phyloP scores from a whole-genome alignment of 1,139 yeast species.

The Wickerhamomyces sp. region DNA sequence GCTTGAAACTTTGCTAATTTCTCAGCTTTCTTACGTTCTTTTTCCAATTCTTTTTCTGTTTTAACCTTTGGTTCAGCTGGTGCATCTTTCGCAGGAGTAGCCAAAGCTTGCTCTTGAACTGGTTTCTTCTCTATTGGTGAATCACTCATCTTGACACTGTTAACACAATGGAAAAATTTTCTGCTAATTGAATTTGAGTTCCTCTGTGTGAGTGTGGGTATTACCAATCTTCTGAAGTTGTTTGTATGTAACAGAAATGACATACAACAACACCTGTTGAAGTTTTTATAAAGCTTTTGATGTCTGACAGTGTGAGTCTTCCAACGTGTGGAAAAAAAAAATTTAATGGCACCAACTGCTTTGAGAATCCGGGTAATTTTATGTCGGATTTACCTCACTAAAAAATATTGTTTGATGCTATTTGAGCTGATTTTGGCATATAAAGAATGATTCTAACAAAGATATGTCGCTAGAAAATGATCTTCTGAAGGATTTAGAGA shows the following conservation, averaged over 20 bases:
- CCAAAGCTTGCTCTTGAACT: conserved; percentile 4
- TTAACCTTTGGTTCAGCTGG: conserved; percentile 30
- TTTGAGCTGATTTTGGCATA: no score
- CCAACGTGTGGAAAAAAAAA: background rate
- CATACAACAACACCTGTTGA: conserved; percentile 19
- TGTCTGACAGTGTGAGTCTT: conserved; percentile 19
- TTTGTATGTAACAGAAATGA: conserved; percentile 4
- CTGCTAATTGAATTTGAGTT: background rate
- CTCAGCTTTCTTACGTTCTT: conserved; percentile 95
- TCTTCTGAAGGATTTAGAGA: conserved; percentile 27
- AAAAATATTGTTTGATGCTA: no score
- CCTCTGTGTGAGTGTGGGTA: conserved; percentile 7
- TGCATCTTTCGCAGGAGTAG: conserved; percentile 7
- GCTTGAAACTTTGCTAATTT: conserved; percentile 93
- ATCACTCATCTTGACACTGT: conserved; percentile 15
- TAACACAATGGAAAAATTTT: conserved; percentile 7
- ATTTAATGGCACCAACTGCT: background rate
- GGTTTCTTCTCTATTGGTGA: conserved; percentile 3
- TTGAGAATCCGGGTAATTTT: background rate
- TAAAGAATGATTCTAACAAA: background rate
- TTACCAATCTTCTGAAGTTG: conserved; percentile 2
- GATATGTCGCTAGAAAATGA: conserved; percentile 25
- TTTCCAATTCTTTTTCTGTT: conserved; percentile 77
- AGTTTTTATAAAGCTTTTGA: background rate
- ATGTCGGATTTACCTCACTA: background rate